These are phyloP conservation scores for Fabrea salina DNA, from an alignment of 169 alveolate genomes.

Conservation along the genomic window DNA sequence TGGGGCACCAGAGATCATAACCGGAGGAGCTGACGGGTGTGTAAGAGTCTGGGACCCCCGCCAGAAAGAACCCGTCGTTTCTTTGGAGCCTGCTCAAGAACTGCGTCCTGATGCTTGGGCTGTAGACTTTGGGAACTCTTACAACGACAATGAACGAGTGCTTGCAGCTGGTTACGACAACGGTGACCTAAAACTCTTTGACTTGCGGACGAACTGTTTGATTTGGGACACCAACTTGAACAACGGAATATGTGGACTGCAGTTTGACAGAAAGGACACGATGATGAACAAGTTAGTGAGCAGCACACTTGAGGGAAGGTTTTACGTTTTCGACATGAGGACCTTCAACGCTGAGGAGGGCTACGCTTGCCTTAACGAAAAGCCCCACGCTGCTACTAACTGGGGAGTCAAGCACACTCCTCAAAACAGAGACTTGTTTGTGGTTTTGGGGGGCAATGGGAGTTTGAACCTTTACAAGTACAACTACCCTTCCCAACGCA, in stretches of 20 bases:
- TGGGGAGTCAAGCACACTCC: constrained; percentile 93
- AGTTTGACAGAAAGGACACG: constrained; percentile 88
- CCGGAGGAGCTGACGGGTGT: constrained; percentile 82
- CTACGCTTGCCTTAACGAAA: constrained; percentile 78
- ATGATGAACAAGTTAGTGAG: constrained; percentile 89
- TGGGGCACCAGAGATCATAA: constrained; percentile 88
- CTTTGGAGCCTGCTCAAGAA: constrained; percentile 86
- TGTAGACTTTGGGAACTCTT: constrained; percentile 87
- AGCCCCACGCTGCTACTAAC: constrained; percentile 84
- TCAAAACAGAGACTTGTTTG: constrained; percentile 88
- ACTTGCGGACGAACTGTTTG: constrained; percentile 75
- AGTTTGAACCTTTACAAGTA: constrained; percentile 74
- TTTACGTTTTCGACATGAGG: constrained; percentile 88
- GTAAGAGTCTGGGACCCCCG: constrained; percentile 91
- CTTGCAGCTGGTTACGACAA: constrained; percentile 93
- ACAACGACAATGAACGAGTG: constrained; percentile 84
- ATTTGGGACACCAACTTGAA: constrained; percentile 88
- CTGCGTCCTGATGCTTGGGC: constrained; percentile 94
- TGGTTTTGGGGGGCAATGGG: constrained; percentile 89
- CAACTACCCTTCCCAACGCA: constrained; percentile 81
- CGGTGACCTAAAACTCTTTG: constrained; percentile 93
- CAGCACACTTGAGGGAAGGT: constrained; percentile 88
- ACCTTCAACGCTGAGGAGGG: constrained; percentile 87
- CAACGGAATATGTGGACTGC: constrained; percentile 90
- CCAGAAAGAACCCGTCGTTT: constrained; percentile 81